Conservation (phyloP, 768 basidiomycete species). For the Rhodotorula toruloides region DNA sequence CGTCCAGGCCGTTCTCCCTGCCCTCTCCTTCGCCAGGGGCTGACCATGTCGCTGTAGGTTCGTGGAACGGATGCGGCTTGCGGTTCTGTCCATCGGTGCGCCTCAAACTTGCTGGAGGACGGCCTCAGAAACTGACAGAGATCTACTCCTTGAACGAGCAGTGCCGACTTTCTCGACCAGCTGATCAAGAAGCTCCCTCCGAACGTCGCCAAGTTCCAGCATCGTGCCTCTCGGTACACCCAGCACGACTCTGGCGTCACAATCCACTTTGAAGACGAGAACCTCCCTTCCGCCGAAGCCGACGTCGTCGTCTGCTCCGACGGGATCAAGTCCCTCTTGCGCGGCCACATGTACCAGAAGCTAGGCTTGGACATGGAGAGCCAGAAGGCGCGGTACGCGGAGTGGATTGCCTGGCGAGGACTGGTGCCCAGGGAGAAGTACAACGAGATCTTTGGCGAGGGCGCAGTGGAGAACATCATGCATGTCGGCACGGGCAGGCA, state of each 20-base stretch:
- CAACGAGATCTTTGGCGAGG: constrained; percentile 14
- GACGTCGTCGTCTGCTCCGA: constrained; percentile 33
- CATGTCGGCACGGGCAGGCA: not conserved
- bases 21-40: not conserved
- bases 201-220: constrained; percentile 3
- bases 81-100: constrained; percentile 24
- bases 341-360: constrained; percentile 25
- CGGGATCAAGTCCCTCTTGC: constrained; percentile 16
- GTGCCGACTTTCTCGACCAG: constrained; percentile 35
- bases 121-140: too few species aligned
- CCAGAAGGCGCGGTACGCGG: constrained; percentile 27
- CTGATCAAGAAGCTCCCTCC: constrained; percentile 12
- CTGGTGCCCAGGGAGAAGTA: constrained; percentile 23
- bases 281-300: constrained; percentile 7
- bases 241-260: constrained; percentile 3
- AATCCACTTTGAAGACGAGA: constrained; percentile 29
- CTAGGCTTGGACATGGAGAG: constrained; percentile 11
- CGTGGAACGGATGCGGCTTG: constrained; percentile 22
- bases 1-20: not conserved
- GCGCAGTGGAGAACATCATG: constrained; percentile 2
- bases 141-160: not conserved
- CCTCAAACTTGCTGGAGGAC: not conserved
- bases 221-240: constrained; percentile 2
- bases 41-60: not conserved
- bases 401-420: constrained; percentile 40